A percentile compares a stretch with the other conserved stretches of the same genome.
These are phyloP conservation scores for Eurotiales sp. DNA, from an alignment of 2,329 filamentous ascomycete species.

Conservation along the genomic window DNA sequence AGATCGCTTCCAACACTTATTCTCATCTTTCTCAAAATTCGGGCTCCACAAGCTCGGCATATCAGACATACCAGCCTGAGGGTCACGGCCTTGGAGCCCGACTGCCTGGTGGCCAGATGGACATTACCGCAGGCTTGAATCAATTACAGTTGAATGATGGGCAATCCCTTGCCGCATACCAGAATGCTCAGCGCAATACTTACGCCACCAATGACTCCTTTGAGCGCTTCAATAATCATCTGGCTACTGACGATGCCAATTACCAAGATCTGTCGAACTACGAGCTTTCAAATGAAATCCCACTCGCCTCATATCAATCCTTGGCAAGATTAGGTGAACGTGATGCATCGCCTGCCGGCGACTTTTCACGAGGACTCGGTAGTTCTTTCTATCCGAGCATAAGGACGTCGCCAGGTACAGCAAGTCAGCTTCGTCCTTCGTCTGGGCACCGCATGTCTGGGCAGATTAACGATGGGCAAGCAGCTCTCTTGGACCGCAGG, in stretches of 20 bases:
- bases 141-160: slow-evolving; percentile 34
- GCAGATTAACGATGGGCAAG: slow-evolving; percentile 39
- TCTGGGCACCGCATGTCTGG: slow-evolving; percentile 39
- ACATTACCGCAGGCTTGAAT: slow-evolving; percentile 29
- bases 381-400: slow-evolving; percentile 45
- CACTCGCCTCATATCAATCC: slow-evolving; percentile 32
- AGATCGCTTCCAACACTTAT: slow-evolving; percentile 23
- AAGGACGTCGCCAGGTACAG: slow-evolving; percentile 39
- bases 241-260: slow-evolving; percentile 23
- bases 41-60: slow-evolving; percentile 32
- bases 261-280: slow-evolving; percentile 27
- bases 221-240: slow-evolving; percentile 46
- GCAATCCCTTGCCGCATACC: slow-evolving; percentile 30
- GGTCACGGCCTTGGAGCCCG: slow-evolving; percentile 31
- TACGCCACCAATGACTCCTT: slow-evolving; percentile 36
- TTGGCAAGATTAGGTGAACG: slow-evolving; percentile 41
- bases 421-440: slow-evolving; percentile 40
- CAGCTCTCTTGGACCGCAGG: slow-evolving; percentile 47
- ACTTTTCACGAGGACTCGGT: slow-evolving; percentile 42
- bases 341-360: slow-evolving; percentile 44
- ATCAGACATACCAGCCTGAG: slow-evolving; percentile 39
- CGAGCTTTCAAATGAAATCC: slow-evolving; percentile 28
- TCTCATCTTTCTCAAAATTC: slow-evolving; percentile 35
- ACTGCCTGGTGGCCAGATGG: slow-evolving; percentile 25
- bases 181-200: slow-evolving; percentile 23